These are phyloP conservation scores for Candida taoyuanica DNA, from an alignment of 805 yeast species.

Conservation along the genomic window DNA sequence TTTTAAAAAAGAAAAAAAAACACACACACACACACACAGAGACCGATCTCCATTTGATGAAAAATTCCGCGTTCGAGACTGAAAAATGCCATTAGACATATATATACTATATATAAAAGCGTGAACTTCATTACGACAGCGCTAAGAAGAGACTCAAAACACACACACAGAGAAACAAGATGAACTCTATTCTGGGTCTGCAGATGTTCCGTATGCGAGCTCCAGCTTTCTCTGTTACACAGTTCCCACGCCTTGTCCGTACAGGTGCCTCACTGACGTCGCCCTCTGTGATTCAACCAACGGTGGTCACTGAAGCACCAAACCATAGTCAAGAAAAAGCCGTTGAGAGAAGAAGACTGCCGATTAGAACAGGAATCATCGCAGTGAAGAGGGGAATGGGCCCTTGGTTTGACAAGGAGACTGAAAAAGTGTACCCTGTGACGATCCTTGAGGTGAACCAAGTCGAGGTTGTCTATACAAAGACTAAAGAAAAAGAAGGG, in stretches of 20 bases:
- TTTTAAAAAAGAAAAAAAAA: too few relatives aligned
- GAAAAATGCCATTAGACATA: too few relatives aligned
- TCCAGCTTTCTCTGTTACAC: slow-evolving; percentile 7
- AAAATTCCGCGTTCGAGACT: too few relatives aligned
- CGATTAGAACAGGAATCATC: slow-evolving; percentile 76
- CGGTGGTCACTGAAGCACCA: slow-evolving; percentile 40
- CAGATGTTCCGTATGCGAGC: slow-evolving; percentile 14
- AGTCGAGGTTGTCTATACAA: slow-evolving; percentile 76
- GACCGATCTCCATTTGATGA: too few relatives aligned
- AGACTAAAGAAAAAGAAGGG: slow-evolving; percentile 70
- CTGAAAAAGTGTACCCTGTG: slow-evolving; percentile 71
- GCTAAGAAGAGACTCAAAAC: not conserved
- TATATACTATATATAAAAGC: too few relatives aligned
- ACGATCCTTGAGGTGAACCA: slow-evolving; percentile 86
- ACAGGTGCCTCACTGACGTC: slow-evolving; percentile 34
- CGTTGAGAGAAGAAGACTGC: slow-evolving; percentile 66
- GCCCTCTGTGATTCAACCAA: slow-evolving; percentile 29
- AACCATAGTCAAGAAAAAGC: slow-evolving; percentile 67
- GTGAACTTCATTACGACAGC: too few relatives aligned
- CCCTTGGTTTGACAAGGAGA: slow-evolving; percentile 62
- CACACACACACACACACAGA: too few relatives aligned
- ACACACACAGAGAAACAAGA: not conserved
- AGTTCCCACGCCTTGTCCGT: slow-evolving; percentile 27
- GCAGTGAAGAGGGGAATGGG: slow-evolving; percentile 90
- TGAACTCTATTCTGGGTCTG: slow-evolving; percentile 15